Evolutionary conservation across 2,329 filamentous ascomycete species (phyloP), one percentile per base, ranked within the genome.

Genomic region (Aspergillus alliaceus): DNA sequence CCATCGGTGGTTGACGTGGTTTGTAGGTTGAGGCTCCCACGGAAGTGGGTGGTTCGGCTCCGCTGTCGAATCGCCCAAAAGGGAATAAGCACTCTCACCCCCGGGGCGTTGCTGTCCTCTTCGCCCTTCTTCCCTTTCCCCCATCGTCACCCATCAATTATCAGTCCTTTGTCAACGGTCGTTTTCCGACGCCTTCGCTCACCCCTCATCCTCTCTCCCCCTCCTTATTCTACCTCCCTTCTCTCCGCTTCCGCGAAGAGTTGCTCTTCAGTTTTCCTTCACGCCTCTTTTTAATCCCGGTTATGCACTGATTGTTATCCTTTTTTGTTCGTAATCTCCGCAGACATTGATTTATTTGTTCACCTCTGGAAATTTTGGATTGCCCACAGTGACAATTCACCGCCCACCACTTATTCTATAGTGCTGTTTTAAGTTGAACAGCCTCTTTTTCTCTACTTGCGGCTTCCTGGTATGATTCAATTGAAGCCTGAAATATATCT

Each of bases 91-190:
- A 51, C 48, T 29, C 5, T 29, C 9, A 56, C 50, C 53, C 50
- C 57, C 56, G 42, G 50, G 34, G 20, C 51, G 44, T 58, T 55
- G 61, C 59, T 63, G 62, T 63, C 62, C 63, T 61, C 54, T 59
- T 61, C 59, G 34, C 25, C 51, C 53, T 35, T 47, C 34, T 54
- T 55, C 44, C 32, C 50, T 39, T 53, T 39, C 9, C 32, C 49
- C 55, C 53, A 22, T 29, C 27, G n/a, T n/a, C 32, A 15, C 32
- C 32, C 40, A 18, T 29, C 40, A 44, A 44, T 44, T 22, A 51
- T 20, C 35, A 46, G 35, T 51, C 31, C 48, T 51, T 35, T 34
- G 34, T 46, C 27, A 20, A 48, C 44, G 29, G 15, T 48, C 40
- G 31, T 29, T 44, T 27, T 44, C 24, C 37, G 44, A 53, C 37